These are phyloP conservation scores for Pseudonitzschia multiseries DNA, from an alignment of 108 stramenopile genomes.

Conservation along the genomic window DNA sequence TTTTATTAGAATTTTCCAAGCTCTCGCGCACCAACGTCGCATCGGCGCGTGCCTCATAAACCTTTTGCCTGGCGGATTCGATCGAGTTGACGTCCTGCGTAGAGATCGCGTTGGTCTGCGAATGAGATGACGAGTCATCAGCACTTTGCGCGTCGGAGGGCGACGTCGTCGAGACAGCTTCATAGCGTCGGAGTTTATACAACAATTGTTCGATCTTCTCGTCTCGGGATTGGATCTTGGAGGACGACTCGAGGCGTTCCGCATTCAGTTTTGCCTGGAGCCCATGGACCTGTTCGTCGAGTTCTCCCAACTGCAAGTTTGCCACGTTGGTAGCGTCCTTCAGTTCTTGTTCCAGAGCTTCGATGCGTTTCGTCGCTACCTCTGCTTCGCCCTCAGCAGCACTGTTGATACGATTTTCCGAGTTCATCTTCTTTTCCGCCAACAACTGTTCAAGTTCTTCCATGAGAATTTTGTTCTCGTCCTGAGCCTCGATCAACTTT, in stretches of 20 bases:
- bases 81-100: conserved; percentile 22
- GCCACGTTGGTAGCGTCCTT: conserved; percentile 22
- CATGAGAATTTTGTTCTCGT: neutral
- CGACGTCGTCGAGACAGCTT: neutral
- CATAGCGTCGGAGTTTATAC: conserved; percentile 9
- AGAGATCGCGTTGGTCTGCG: conserved; percentile 7
- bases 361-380: neutral
- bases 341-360: conserved; percentile 40
- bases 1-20: conserved; percentile 9
- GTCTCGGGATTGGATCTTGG: conserved; percentile 19
- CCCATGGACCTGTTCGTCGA: conserved; percentile 27
- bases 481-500: neutral
- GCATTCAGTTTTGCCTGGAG: conserved; percentile 27
- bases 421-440: conserved; percentile 24
- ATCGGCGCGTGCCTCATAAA: conserved; percentile 19
- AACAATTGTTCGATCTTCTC: conserved; percentile 18
- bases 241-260: conserved; percentile 16
- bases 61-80: conserved; percentile 15
- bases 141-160: too few species aligned
- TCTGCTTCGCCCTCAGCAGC: neutral
- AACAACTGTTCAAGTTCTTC: conserved; percentile 3
- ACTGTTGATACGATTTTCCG: neutral
- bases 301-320: conserved; percentile 28
- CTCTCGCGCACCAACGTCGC: conserved; percentile 7
- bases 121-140: neutral